Conservation (phyloP, 768 basidiomycete genomes). For the Rhizopogon vesiculosus region DNA sequence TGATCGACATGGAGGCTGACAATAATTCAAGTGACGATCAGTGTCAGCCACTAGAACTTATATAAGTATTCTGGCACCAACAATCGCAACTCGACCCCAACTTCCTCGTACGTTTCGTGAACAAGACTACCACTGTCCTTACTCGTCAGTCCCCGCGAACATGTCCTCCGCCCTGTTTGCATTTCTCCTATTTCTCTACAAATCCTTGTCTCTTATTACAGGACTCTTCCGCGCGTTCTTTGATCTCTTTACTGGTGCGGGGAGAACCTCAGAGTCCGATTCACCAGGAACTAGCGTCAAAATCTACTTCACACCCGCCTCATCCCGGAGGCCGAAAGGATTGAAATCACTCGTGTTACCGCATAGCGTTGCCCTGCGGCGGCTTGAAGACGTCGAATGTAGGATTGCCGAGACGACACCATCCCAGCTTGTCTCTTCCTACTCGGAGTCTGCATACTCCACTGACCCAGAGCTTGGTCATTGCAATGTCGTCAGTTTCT, state of each 20-base stretch:
- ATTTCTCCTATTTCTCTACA: slow-evolving; percentile 12
- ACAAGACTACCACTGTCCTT: slow-evolving; percentile 9
- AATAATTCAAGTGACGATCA: too few species aligned
- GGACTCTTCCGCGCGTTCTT: slow-evolving; percentile 24
- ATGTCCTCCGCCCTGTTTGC: slow-evolving; percentile 6
- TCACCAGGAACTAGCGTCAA: neutral
- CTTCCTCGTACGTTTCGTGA: neutral
- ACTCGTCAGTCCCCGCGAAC: slow-evolving; percentile 7
- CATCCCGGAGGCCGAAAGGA: neutral
- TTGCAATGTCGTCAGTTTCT: neutral
- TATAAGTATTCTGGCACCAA: neutral
- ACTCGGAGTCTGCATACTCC: neutral
- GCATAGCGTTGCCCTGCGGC: neutral
- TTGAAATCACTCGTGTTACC: neutral
- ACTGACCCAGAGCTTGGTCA: neutral
- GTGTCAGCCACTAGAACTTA: neutral
- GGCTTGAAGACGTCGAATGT: neutral
- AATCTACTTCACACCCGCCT: neutral
- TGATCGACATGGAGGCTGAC: too few species aligned
- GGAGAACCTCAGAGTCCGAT: slow-evolving; percentile 6
- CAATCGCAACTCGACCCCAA: too few species aligned
- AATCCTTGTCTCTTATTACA: slow-evolving; percentile 19
- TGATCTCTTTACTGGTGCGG: slow-evolving; percentile 14
- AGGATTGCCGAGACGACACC: neutral
- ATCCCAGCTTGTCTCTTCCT: too few species aligned